Evolutionary conservation across 768 basidiomycete species (phyloP), one percentile per base, ranked within the genome.

Genomic region (Tephrocybe sp.): DNA sequence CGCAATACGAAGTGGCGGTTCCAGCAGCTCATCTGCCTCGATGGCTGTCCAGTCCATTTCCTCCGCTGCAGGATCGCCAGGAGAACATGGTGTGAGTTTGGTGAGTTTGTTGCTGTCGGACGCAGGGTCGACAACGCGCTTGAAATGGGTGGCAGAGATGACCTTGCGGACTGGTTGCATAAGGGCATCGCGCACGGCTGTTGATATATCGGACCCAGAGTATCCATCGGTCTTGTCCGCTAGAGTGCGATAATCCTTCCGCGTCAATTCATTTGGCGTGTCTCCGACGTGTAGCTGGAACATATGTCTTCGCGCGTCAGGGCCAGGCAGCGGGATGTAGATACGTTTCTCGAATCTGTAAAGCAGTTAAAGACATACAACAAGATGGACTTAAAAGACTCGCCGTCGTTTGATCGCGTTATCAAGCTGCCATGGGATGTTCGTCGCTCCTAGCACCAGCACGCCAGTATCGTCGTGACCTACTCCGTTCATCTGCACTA

Each of bases 91-190:
- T 18, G 94, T 98, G 87, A 83, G 96, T 69, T 86, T 94, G 25
- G 55, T 58, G 39, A 57, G 57, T 21, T 66, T 59, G 15, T 55
- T 48, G 11, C 50, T 54, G 33, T 68, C 65, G 6, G 58, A 55
- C 1, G 57, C 54, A 1, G 62, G 64, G 10, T 73, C 73, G 1
- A 57, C 51, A 20, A 83, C 74, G 26, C 68, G 75, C 65, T 93
- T 93, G 73, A 99, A 99, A 69, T 99, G 96, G 0, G 94, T 97
- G 2, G 97, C 94, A 18, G 86, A 84, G 43, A 98, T 82, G 39
- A 99, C 93, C 66, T 99, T 98, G 47, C 96, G 85, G 12, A 99
- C 91, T 1, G 96, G 96, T 65, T 98, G 95, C 96, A 98, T 99
- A 56, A 99, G 79, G 0, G 96, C 95, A 63, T 98, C 96, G 50